These are phyloP conservation scores for Syzygium grande DNA, from an alignment of 345 rosid genomes.

Conservation along the genomic window DNA sequence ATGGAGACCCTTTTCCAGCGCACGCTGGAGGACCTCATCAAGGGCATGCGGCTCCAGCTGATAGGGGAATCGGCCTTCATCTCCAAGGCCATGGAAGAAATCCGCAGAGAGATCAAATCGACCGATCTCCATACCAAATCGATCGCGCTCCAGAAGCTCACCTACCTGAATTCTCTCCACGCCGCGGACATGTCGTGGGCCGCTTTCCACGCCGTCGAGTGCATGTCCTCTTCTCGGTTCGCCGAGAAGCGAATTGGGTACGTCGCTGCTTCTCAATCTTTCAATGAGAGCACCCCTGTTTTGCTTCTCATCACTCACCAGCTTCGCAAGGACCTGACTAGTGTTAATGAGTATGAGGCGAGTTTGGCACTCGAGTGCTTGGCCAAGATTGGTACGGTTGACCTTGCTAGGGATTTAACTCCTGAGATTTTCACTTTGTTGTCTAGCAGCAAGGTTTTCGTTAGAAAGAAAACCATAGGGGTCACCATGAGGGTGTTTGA, in stretches of 20 bases:
- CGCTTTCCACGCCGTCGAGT: conserved; percentile 79
- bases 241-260: conserved; percentile 70
- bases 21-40: conserved; percentile 77
- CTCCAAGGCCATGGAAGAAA: conserved; percentile 68
- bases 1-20: conserved; percentile 91
- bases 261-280: conserved; percentile 74
- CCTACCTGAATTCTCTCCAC: conserved; percentile 68
- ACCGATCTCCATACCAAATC: conserved; percentile 85
- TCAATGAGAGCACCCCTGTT: conserved; percentile 72
- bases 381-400: conserved; percentile 60
- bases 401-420: conserved; percentile 84
- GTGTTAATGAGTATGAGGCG: conserved; percentile 63
- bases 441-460: conserved; percentile 52
- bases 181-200: conserved; percentile 87
- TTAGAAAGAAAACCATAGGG: conserved; percentile 70
- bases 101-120: conserved; percentile 79
- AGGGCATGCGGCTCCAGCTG: conserved; percentile 58
- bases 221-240: conserved; percentile 70
- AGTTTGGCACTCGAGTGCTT: conserved; percentile 81
- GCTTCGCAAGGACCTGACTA: conserved; percentile 72
- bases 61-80: conserved; percentile 51
- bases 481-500: conserved; percentile 72
- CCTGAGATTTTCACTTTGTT: conserved; percentile 74
- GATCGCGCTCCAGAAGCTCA: conserved; percentile 75
- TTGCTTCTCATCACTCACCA: conserved; percentile 79